Conservation (phyloP, 2,329 filamentous ascomycete genomes). For the Trematosphaeria pertusa region DNA sequence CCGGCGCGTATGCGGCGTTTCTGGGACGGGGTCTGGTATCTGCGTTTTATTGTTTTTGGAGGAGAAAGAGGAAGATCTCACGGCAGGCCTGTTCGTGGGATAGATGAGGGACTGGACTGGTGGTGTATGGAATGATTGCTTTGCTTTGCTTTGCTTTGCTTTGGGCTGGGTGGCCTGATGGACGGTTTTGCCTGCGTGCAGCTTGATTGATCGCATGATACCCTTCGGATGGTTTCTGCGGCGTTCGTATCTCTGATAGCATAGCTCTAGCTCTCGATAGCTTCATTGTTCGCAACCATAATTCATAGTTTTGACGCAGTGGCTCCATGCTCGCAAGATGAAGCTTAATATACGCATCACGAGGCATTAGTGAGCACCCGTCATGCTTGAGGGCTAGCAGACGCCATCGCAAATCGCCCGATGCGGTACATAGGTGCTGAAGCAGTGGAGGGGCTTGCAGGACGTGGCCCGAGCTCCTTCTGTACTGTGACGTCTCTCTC, state of each 20-base stretch:
- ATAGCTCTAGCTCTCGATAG: background rate
- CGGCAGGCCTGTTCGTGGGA: background rate
- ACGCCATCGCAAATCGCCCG: conserved; percentile 6
- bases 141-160: conserved; percentile 4
- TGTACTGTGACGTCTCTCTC: conserved; percentile 16
- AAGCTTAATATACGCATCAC: background rate
- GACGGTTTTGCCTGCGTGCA: conserved; percentile 4
- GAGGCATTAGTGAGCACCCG: conserved; percentile 6
- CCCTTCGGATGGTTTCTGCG: conserved; percentile 9
- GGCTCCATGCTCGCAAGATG: background rate
- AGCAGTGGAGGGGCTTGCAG: conserved; percentile 11
- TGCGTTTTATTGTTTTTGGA: no score
- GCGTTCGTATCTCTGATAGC: background rate
- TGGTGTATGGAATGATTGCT: background rate
- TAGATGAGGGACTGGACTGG: no score
- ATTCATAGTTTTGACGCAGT: background rate
- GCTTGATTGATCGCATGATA: conserved; percentile 19
- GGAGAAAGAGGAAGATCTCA: conserved; percentile 2
- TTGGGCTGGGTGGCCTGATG: conserved; percentile 13
- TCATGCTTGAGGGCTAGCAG: no score
- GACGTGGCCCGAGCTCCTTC: conserved; percentile 15
- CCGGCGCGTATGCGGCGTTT: conserved; percentile 1
- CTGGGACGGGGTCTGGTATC: no score
- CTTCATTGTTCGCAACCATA: background rate
- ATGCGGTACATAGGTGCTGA: conserved; percentile 6